Conservation (phyloP, 305 asterid genomes). For the Fraxinus floribunda region DNA sequence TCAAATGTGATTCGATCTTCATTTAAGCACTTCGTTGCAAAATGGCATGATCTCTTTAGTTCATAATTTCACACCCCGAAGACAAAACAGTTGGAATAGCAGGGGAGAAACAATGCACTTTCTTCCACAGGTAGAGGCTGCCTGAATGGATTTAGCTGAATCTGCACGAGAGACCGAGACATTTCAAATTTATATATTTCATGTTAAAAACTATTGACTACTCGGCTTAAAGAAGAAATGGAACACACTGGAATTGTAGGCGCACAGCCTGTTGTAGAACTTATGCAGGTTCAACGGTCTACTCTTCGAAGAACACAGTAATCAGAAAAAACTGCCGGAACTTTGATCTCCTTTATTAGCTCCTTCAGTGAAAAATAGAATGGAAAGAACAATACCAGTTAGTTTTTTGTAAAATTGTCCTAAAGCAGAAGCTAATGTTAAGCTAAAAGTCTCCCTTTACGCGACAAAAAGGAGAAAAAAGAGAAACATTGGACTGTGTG, state of each 20-base stretch:
- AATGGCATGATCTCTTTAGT: neutral
- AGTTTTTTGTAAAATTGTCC: neutral
- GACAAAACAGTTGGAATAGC: constrained; percentile 85
- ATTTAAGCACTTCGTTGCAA: neutral
- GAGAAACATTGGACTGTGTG: neutral
- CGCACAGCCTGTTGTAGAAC: constrained; percentile 43
- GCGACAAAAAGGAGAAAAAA: neutral
- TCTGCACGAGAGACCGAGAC: constrained; percentile 35
- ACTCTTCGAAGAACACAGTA: too few species aligned
- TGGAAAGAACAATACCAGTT: neutral
- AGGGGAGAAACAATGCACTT: constrained; percentile 65
- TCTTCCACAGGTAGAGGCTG: constrained; percentile 78
- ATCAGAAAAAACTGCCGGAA: constrained; percentile 79
- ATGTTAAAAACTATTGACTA: neutral
- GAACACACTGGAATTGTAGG: constrained; percentile 52
- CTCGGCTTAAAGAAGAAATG: neutral
- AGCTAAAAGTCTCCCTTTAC: neutral
- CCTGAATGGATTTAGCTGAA: constrained; percentile 92
- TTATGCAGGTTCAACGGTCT: too few species aligned
- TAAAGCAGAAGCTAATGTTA: neutral
- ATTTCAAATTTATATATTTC: neutral
- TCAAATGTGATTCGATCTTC: neutral
- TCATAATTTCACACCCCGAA: constrained; percentile 56
- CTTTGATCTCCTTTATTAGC: constrained; percentile 57
- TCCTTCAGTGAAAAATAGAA: constrained; percentile 38